Evolutionary conservation across 2,329 filamentous ascomycete species (phyloP), one percentile per base, ranked within the genome.

Genomic region (Botrytis aclada): DNA sequence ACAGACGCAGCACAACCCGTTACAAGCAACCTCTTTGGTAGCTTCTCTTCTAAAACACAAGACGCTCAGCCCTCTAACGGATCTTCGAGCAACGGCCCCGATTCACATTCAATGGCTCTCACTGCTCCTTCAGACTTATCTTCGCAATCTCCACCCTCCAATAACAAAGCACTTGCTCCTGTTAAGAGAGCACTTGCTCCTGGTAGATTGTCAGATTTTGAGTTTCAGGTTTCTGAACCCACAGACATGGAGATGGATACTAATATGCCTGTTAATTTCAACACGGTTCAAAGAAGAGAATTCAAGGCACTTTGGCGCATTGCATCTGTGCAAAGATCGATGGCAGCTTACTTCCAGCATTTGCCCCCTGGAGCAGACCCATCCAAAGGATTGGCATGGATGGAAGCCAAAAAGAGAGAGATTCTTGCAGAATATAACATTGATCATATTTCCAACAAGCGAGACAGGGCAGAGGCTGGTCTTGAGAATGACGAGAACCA

Each of bases 291-390:
- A 58, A 73, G 72, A 58, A 69, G 69, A 39, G 74, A 81, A 69
- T 79, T 79, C 64, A 75, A 74, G 32, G 75, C 76, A 32, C 75
- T 74, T 25, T 81, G 75, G 72, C 79, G 80, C 39, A 70, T 82
- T 29, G 76, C 76, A 39, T 72, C 72, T 8, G 67, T 82, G 34
- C 80, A 81, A 58, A 75, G 74, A 64, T 75, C 76, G 10, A 74
- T 81, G 71, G 72, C 74, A 56, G 71, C 75, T 25, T 75, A 77
- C 61, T 77, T 80, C 47, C 63, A 71, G 5, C 71, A 63, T 22
- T 32, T 76, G 18, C 70, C 75, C 4, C 32, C 73, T 60, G 69
- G 54, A 9, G 69, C 65, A 37, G 64, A 43, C 8, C 62, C 70
- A 37, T 22, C 34, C 7, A 72, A 60, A 45, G 70, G 47, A 67